These are phyloP conservation scores for Cytospora leucostoma DNA, from an alignment of 2,329 filamentous ascomycete genomes.

Conservation along the genomic window DNA sequence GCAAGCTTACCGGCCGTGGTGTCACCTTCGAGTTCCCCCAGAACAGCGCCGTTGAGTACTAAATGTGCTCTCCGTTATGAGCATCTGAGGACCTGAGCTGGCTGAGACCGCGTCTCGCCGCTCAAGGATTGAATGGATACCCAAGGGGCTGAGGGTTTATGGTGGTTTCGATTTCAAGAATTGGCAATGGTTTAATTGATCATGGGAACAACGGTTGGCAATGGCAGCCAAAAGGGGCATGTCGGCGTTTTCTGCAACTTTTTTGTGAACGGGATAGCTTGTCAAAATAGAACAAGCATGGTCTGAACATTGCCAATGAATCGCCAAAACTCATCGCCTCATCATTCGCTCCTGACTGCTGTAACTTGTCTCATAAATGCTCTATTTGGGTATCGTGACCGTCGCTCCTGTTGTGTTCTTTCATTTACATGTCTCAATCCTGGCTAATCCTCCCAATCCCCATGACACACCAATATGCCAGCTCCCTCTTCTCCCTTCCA, in stretches of 20 bases:
- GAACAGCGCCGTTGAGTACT: conserved; percentile 76
- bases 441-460: conserved; percentile 79
- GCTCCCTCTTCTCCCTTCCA: conserved; percentile 75
- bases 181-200: conserved; percentile 25
- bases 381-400: conserved; percentile 44
- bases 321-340: conserved; percentile 14
- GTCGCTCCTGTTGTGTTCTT: conserved; percentile 15
- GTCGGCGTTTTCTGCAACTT: conserved; percentile 25
- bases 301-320: conserved; percentile 27
- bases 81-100: conserved; percentile 3
- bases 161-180: conserved; percentile 1
- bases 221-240: conserved; percentile 20
- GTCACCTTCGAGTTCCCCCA: conserved; percentile 99
- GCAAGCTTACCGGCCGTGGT: conserved; percentile 91
- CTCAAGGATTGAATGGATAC: conserved; percentile 18
- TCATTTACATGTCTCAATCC: conserved; percentile 37
- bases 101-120: neutral
- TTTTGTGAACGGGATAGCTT: conserved; percentile 25
- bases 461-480: conserved; percentile 95
- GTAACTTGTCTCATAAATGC: neutral
- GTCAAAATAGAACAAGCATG: conserved; percentile 28
- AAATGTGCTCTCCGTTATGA: conserved; percentile 45
- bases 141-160: conserved; percentile 17
- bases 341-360: neutral
- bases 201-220: conserved; percentile 25